phyloP scores from a whole-genome alignment of 345 rosid genomes.

The Eucalyptus sideroxylon region DNA sequence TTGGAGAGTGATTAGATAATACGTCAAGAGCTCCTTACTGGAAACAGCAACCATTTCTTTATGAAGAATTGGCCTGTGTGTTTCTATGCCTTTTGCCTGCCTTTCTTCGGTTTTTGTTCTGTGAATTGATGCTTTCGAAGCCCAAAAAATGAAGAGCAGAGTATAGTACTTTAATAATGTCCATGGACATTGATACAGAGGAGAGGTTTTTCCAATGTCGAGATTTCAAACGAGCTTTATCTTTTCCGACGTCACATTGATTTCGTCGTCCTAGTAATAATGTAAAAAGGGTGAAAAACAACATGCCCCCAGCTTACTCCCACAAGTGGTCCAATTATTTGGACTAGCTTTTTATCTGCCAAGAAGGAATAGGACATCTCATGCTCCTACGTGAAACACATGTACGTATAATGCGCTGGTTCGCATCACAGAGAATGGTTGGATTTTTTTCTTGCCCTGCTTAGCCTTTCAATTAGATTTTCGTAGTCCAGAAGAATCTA shows the following conservation, averaged over 20 bases:
- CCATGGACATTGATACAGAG: background rate
- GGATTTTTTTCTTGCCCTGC: background rate
- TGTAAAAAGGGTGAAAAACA: no score
- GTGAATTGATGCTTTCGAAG: background rate
- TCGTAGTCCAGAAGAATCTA: background rate
- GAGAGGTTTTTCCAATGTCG: background rate
- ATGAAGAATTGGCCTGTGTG: background rate
- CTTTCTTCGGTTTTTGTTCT: background rate
- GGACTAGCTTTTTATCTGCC: background rate
- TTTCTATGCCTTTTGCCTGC: background rate
- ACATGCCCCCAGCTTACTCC: no score
- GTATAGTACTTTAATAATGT: no score
- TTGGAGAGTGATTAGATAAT: background rate
- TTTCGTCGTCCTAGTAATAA: no score
- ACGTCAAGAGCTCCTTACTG: background rate
- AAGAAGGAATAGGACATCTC: background rate
- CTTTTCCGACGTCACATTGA: no score
- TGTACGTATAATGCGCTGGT: background rate
- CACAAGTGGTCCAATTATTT: no score
- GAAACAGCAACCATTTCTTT: slow-evolving; percentile 33
- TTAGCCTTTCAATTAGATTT: background rate
- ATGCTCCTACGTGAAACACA: background rate
- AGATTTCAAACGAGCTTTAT: background rate
- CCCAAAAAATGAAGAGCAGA: background rate
- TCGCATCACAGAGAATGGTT: background rate